Base-by-base conservation (phyloP, 139 green algal genomes). In the Limnomonas spitsbergensis region DNA sequence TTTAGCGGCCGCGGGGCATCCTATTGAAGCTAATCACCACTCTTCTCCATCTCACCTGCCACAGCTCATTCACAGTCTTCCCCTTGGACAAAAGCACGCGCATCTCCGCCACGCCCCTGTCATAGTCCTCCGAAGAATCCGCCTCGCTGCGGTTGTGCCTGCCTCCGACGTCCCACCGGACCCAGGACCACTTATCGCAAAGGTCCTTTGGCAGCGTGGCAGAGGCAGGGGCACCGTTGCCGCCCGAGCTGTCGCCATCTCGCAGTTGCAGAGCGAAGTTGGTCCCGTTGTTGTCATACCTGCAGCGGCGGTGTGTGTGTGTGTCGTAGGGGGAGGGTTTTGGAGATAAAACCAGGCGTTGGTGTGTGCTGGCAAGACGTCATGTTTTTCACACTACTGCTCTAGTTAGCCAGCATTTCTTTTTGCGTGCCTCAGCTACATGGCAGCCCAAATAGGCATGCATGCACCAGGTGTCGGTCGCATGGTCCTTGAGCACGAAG, bases 401-500 rank as follows among this genome's bases (percentile, higher is more conserved):
- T n/a, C n/a, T n/a, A n/a, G n/a, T n/a, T n/a, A n/a, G n/a, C n/a
- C n/a, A n/a, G n/a, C n/a, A n/a, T n/a, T n/a, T n/a, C n/a, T n/a
- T n/a, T n/a, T n/a, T n/a, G n/a, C n/a, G n/a, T n/a, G n/a, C n/a
- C n/a, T n/a, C n/a, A n/a, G n/a, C n/a, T n/a, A n/a, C n/a, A n/a
- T n/a, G n/a, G n/a, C n/a, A n/a, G n/a, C n/a, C n/a, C 61, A 34
- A 42, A 29, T 61, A 29, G 47, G 14, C 47, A 61, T 61, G 47
- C 20, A 61, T 61, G 4, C 69, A 93, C 90, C 90, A 93, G 0
- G 82, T 87, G 83, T 94, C 91, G 27, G 87, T 95, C 3, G 83
- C 81, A 9, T 89, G 87, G 53, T 98, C 94, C 87, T 98, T 98
- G 20, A 98, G 52, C 40, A 98, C 96, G 86, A 98, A 98, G 82